Conservation (phyloP, 2,329 filamentous ascomycete species). For the Diplodia corticola region DNA sequence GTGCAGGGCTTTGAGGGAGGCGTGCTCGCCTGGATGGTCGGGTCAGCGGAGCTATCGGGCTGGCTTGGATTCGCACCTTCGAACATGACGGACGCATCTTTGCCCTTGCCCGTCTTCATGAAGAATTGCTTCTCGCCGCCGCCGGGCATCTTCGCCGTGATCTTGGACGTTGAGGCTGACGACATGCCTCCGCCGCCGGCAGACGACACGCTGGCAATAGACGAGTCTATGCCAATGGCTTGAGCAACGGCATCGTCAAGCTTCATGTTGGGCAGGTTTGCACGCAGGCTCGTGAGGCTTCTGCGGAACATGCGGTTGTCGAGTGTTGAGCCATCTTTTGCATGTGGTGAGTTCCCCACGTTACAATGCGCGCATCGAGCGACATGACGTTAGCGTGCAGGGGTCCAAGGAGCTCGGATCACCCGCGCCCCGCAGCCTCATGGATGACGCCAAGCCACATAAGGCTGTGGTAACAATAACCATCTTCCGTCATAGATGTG, state of each 20-base stretch:
- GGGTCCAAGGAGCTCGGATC: conserved; percentile 12
- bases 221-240: conserved; percentile 60
- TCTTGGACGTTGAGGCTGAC: conserved; percentile 64
- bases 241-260: conserved; percentile 64
- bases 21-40: conserved; percentile 67
- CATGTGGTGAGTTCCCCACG: not conserved
- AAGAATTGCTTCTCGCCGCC: conserved; percentile 62
- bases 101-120: conserved; percentile 67
- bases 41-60: conserved; percentile 3
- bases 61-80: conserved; percentile 49
- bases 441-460: not conserved
- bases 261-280: conserved; percentile 40
- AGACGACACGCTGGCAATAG: conserved; percentile 56
- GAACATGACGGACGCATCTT: conserved; percentile 68
- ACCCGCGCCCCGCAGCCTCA: not conserved
- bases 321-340: not conserved
- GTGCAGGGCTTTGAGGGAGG: conserved; percentile 80
- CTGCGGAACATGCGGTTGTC: not conserved
- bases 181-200: conserved; percentile 68
- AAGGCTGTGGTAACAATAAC: not conserved
- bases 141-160: conserved; percentile 48
- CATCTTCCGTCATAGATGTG: not conserved
- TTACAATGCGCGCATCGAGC: not conserved
- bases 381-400: conserved; percentile 14
- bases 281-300: not conserved